Conservation (phyloP, 306 rosid genomes). For the Rosa chinensis region DNA sequence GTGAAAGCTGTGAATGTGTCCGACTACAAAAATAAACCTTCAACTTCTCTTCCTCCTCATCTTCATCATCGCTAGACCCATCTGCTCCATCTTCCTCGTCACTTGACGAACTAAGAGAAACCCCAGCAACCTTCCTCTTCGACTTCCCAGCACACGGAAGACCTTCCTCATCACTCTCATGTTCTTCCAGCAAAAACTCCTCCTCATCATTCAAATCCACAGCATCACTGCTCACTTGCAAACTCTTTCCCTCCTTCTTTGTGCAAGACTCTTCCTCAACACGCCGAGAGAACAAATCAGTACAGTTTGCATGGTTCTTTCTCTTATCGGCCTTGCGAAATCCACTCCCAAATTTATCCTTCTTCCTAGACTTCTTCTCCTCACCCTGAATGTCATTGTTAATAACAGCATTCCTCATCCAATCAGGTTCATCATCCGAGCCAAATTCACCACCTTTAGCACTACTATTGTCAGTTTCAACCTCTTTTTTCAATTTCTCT, state of each 20-base stretch:
- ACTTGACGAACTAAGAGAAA: slow-evolving; percentile 53
- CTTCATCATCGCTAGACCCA: slow-evolving; percentile 41
- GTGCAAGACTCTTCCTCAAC: slow-evolving; percentile 31
- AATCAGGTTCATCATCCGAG: slow-evolving; percentile 88
- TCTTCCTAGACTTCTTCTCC: slow-evolving; percentile 40
- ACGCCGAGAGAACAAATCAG: slow-evolving; percentile 27
- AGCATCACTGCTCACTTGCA: slow-evolving; percentile 29
- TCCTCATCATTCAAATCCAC: slow-evolving; percentile 59
- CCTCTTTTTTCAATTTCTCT: slow-evolving; percentile 30
- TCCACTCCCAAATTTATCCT: slow-evolving; percentile 33
- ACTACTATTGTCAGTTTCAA: slow-evolving; percentile 24
- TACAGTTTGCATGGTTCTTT: slow-evolving; percentile 25
- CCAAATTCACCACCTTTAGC: slow-evolving; percentile 30
- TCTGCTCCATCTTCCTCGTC: slow-evolving; percentile 60
- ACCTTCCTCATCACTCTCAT: slow-evolving; percentile 76
- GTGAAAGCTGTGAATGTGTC: slow-evolving; percentile 95
- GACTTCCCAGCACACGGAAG: slow-evolving; percentile 27
- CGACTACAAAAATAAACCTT: slow-evolving; percentile 87
- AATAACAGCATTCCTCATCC: slow-evolving; percentile 66
- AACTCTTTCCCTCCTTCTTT: slow-evolving; percentile 31
- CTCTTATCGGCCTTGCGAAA: slow-evolving; percentile 35
- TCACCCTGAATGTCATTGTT: slow-evolving; percentile 35
- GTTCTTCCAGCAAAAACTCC: slow-evolving; percentile 80
- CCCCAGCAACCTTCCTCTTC: slow-evolving; percentile 62
- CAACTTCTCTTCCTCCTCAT: slow-evolving; percentile 44